Base-by-base conservation (phyloP, 371 early-diverging fungal species). In the Mortierella sp. region DNA sequence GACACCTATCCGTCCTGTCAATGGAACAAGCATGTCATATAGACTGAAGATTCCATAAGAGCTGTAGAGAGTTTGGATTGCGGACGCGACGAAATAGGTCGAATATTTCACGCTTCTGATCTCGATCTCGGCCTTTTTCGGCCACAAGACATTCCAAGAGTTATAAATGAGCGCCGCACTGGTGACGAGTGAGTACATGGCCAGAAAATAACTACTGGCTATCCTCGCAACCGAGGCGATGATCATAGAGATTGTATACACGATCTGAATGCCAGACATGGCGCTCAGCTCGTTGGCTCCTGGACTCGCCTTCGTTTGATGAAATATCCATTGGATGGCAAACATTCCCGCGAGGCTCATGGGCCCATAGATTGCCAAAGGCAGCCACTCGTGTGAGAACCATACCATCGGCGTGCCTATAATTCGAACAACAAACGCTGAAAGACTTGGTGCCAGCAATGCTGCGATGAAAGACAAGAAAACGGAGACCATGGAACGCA, bases 1-100 rank as follows among this genome's bases (percentile, higher is more conserved):
- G 0, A 84, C 82, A 12, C 93, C 93, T 68, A 89, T 89, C 28
- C 93, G 86, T 8, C 92, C 93, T 1, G 91, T 87, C 61, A 93
- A 76, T 0, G 93, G 93, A 0, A 93, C 89, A 80, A 93, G 87
- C 19, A 91, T 73, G 58, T 89, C 86, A 21, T 89, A 80, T 50
- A 88, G 62, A 14, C 86, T 82, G 58, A 83, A 85, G 1, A 79
- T 72, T 26, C 83, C 69, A 41, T 82, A 83, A 4, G 80, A 76
- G 27, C 80, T 83, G 37, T 87, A 55, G 5, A 81, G 59, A 1
- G 83, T 78, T 19, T 86, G 79, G 0, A 82, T 61, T 3, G 80
- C 61, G 3, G 78, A 63, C 24, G 78, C 79, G 11, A 87, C 28
- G 6, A 80, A 60, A 55, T 90, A 90, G 1, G 84, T 79, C 15